A percentile compares a stretch with the other conserved stretches of the same genome.
These are phyloP conservation scores for Alternaria ventricosa DNA, from an alignment of 2,329 filamentous ascomycete species.

Conservation along the genomic window DNA sequence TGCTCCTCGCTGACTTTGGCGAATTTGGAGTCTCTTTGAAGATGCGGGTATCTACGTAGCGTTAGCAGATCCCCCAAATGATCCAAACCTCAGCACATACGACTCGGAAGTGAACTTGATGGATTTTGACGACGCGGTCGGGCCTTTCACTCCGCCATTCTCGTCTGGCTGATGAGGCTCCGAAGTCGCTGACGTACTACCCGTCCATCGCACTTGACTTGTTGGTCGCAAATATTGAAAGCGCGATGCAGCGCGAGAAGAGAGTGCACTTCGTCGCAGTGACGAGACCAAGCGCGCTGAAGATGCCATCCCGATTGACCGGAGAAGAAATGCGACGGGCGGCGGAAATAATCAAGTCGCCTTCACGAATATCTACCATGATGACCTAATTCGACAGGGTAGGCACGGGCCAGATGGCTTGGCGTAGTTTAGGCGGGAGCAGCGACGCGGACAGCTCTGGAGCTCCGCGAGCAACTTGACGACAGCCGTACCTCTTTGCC, in stretches of 20 bases:
- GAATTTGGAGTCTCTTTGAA: conserved; percentile 82
- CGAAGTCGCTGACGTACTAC: conserved; percentile 48
- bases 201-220: conserved; percentile 46
- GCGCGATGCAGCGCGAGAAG: conserved; percentile 30
- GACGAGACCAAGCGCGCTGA: conserved; percentile 41
- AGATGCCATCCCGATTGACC: conserved; percentile 42
- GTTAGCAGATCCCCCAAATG: background rate
- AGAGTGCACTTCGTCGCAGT: conserved; percentile 41
- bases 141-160: conserved; percentile 43
- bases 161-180: conserved; percentile 50
- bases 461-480: conserved; percentile 40
- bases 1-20: conserved; percentile 75
- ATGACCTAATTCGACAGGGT: conserved; percentile 36
- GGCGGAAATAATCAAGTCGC: conserved; percentile 22
- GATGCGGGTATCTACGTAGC: conserved; percentile 68
- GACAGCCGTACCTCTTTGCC: conserved; percentile 21
- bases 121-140: conserved; percentile 48
- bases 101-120: conserved; percentile 84
- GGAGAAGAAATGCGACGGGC: conserved; percentile 25
- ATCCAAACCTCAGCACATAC: conserved; percentile 47
- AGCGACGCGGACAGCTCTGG: conserved; percentile 49
- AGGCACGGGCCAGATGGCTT: conserved; percentile 38
- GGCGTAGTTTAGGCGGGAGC: conserved; percentile 45
- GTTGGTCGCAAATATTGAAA: conserved; percentile 32
- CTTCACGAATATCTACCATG: conserved; percentile 20